phyloP scores from a whole-genome alignment of 345 rosid species.

The Aquilaria yunnanensis region DNA sequence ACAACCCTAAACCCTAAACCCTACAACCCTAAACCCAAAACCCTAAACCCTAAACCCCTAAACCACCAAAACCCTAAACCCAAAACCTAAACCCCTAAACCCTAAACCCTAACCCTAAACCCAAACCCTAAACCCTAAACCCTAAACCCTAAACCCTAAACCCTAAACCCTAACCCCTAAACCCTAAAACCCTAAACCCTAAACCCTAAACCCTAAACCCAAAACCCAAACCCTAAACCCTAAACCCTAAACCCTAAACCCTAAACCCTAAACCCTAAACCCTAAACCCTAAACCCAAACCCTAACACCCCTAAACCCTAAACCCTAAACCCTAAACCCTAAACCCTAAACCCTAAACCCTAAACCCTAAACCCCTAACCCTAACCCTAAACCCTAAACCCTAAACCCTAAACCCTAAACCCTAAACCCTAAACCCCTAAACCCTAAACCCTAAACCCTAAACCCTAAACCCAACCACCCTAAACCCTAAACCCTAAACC shows the following conservation, averaged over 20 bases:
- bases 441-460: constrained; percentile 16
- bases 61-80: constrained; percentile 10
- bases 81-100: background rate
- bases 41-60: constrained; percentile 1
- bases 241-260: constrained; percentile 8
- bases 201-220: constrained; percentile 12
- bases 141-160: constrained; percentile 12
- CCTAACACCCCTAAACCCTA: constrained; percentile 12
- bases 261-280: constrained; percentile 10
- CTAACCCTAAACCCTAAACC: constrained; percentile 14
- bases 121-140: constrained; percentile 4
- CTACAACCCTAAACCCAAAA: background rate
- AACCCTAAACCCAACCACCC: constrained; percentile 12
- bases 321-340: constrained; percentile 17
- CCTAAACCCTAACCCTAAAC: too few species aligned
- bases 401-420: constrained; percentile 11
- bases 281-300: constrained; percentile 15
- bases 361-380: constrained; percentile 19
- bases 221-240: constrained; percentile 12
- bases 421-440: constrained; percentile 12
- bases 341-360: constrained; percentile 19
- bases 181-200: constrained; percentile 17
- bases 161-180: constrained; percentile 17
- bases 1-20: too few species aligned
- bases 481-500: too few species aligned